Base-by-base conservation (phyloP, 2,329 filamentous ascomycete species). In the Graphilbum ipis-grandicollis region DNA sequence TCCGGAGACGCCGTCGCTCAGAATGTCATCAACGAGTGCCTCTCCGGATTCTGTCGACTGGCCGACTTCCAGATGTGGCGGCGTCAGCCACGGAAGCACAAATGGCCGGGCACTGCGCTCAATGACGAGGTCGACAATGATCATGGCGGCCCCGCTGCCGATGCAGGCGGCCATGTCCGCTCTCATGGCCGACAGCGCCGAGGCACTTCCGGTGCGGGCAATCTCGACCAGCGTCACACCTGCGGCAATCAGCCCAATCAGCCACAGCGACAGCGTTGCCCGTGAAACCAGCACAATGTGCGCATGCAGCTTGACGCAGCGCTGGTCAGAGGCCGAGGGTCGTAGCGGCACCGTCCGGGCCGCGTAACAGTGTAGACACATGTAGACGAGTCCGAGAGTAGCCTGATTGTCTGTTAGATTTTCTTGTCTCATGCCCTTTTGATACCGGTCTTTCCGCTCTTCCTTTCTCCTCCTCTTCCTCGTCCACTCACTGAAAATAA, bases 291-390 rank as follows among this genome's bases (percentile, higher is more conserved):
- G 46, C 31, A 49, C 41, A 23, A 48, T 44, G 39, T 46, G 50
- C 8, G 53, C 49, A 26, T 56, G 51, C 8, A 56, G 43, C 6
- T 49, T 49, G 15, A 51, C 47, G n/a, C 49, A 47, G 12, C 48
- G 41, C 3, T 46, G 28, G 36, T 13, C 45, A 46, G 19, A 44
- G 36, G 29, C 50, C 45, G 9, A 41, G 35, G 23, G 47, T 42
- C 9, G 47, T 46, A 15, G 15, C 7, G n/a, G 29, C 3, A 43
- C 44, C 14, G 41, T 45, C 9, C 42, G 37, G 2, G 53, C 46
- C 0, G 52, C 50, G 9, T 48, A 34, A n/a, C 51, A 12, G 33
- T 57, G 50, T 4, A 55, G 41, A n/a, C 38, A 34, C 26, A 55
- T 42, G 37, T 56, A 56, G 14, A 51, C 38, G 2, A 54, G 36